A percentile compares a stretch with the other conserved stretches of the same genome.
Evolutionary conservation across 371 early-diverging fungal species (phyloP).

Genomic region (Haplosporangium sp.): DNA sequence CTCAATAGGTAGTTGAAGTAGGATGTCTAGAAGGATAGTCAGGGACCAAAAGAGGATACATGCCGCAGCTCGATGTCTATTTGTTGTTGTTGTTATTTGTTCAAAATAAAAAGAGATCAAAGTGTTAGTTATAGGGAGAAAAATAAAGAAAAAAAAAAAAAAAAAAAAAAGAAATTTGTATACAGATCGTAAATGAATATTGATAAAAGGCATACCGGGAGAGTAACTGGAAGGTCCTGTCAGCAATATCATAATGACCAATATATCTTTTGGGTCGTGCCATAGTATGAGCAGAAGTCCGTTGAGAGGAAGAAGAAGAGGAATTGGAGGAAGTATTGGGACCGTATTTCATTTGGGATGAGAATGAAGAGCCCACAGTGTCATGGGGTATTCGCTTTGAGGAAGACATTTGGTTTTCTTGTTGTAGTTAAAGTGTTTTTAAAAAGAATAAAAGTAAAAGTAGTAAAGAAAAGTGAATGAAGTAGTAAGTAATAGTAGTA

Average conservation of each 20-base stretch:
- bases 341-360: background rate
- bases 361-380: background rate
- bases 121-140: background rate
- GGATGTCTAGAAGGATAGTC: slow-evolving; percentile 56
- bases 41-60: slow-evolving; percentile 56
- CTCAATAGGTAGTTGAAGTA: slow-evolving; percentile 62
- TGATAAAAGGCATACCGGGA: slow-evolving; percentile 28
- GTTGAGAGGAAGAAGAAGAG: slow-evolving; percentile 1
- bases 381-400: slow-evolving; percentile 5
- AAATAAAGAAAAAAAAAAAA: background rate
- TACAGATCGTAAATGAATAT: background rate
- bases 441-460: too few species aligned
- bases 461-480: too few species aligned
- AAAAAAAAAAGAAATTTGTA: too few species aligned
- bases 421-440: background rate
- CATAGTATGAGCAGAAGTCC: slow-evolving; percentile 12
- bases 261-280: slow-evolving; percentile 42
- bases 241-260: slow-evolving; percentile 56
- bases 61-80: slow-evolving; percentile 55
- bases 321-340: background rate
- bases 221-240: slow-evolving; percentile 52
- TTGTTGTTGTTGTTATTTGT: background rate
- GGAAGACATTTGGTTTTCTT: background rate
- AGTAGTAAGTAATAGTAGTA: too few species aligned
- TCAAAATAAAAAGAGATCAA: background rate